Conservation (phyloP, 176 grass and related monocot species). For the Miscanthus lutarioriparius region DNA sequence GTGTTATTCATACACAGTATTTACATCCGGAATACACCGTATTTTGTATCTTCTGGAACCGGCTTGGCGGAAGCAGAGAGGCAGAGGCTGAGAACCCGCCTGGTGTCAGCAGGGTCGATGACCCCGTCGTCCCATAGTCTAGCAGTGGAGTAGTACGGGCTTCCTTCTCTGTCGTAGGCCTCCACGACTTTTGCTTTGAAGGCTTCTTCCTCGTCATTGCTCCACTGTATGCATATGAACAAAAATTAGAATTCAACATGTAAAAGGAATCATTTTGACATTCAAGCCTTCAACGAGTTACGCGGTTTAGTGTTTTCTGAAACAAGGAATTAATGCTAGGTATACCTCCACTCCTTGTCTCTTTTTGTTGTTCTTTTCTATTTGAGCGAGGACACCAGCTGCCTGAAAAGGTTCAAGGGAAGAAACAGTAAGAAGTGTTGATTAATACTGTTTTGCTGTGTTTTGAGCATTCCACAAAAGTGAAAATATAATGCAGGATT, state of each 20-base stretch:
- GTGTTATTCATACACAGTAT: not conserved
- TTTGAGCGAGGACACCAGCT: slow-evolving; percentile 92
- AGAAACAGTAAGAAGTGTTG: not conserved
- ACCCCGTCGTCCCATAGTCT: slow-evolving; percentile 97
- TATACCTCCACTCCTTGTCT: slow-evolving; percentile 85
- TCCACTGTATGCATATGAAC: slow-evolving; percentile 51
- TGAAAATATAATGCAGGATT: not conserved
- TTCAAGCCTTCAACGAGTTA: not conserved
- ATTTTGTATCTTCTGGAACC: slow-evolving; percentile 69
- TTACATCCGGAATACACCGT: slow-evolving; percentile 92
- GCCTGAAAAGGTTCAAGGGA: slow-evolving; percentile 52
- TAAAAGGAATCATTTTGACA: not conserved
- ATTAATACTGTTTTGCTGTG: not conserved
- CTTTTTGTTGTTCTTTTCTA: slow-evolving; percentile 88
- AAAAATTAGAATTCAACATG: not conserved
- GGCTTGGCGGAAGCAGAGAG: slow-evolving; percentile 76
- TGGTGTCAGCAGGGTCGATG: slow-evolving; percentile 84
- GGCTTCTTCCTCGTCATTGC: slow-evolving; percentile 64
- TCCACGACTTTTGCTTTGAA: slow-evolving; percentile 77
- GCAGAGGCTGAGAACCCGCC: slow-evolving; percentile 83
- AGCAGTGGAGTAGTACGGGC: slow-evolving; percentile 86
- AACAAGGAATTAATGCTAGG: not conserved
- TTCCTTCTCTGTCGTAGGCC: slow-evolving; percentile 84
- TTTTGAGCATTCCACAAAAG: not conserved
- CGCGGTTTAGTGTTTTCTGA: not conserved